Conservation (phyloP, 352 stramenopile genomes). For the Aphanomyces cochlioides region DNA sequence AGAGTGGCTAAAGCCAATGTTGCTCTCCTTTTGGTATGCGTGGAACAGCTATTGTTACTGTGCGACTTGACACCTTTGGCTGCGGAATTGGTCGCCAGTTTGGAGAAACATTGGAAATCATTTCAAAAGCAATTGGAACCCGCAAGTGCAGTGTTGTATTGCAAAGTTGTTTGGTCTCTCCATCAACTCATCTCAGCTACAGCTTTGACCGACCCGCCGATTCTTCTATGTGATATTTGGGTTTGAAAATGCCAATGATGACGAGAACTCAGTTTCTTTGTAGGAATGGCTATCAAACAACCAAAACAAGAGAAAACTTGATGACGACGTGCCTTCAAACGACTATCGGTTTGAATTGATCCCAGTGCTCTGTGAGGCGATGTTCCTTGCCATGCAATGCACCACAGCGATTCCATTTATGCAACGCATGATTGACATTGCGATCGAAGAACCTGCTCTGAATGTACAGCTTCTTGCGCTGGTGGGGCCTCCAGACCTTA, state of each 20-base stretch:
- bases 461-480: background rate
- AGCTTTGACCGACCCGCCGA: background rate
- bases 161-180: slow-evolving; percentile 4
- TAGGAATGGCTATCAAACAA: slow-evolving; percentile 3
- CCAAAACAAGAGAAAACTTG: slow-evolving; percentile 5
- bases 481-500: background rate
- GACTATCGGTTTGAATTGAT: slow-evolving; percentile 1
- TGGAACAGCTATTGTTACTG: background rate
- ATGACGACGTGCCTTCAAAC: background rate
- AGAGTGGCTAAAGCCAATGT: slow-evolving; percentile 1
- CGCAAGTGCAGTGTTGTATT: slow-evolving; percentile 1
- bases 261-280: background rate
- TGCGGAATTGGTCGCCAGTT: background rate
- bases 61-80: slow-evolving; percentile 1
- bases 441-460: slow-evolving; percentile 6
- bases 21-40: slow-evolving; percentile 7
- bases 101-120: background rate
- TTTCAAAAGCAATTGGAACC: slow-evolving; percentile 18
- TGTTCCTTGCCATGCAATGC: slow-evolving; percentile 7
- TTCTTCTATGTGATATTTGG: slow-evolving; percentile 1
- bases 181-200: background rate
- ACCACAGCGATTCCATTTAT: background rate
- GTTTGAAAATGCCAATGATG: background rate
- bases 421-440: background rate
- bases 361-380: slow-evolving; percentile 8